A percentile compares a stretch with the other conserved stretches of the same genome.
These are phyloP conservation scores for Ambrosia trifida DNA, from an alignment of 129 eudicot species.

Conservation along the genomic window DNA sequence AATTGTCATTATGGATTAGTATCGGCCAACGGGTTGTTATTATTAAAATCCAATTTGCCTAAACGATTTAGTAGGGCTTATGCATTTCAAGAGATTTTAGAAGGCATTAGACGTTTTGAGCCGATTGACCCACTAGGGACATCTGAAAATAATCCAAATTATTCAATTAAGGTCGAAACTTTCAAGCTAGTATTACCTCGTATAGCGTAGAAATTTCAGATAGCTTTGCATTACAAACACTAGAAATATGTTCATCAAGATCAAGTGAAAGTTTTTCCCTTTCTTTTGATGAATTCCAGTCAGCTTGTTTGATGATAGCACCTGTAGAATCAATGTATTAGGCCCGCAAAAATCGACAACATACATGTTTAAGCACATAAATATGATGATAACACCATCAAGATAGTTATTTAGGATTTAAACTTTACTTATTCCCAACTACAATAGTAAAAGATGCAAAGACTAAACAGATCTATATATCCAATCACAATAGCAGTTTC, in stretches of 20 bases:
- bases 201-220: slow-evolving; percentile 55
- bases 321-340: slow-evolving; percentile 34
- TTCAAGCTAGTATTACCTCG: slow-evolving; percentile 46
- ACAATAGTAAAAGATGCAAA: not conserved
- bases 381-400: not conserved
- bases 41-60: too few relatives aligned
- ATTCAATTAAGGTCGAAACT: not conserved
- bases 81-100: not conserved
- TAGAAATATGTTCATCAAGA: slow-evolving; percentile 62
- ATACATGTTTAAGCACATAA: slow-evolving; percentile 2
- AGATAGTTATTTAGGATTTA: slow-evolving; percentile 4
- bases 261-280: slow-evolving; percentile 69
- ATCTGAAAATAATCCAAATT: not conserved
- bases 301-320: slow-evolving; percentile 58
- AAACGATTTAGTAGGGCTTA: not conserved
- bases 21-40: too few relatives aligned
- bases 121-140: not conserved
- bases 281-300: slow-evolving; percentile 67
- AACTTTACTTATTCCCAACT: slow-evolving; percentile 17
- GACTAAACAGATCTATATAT: too few relatives aligned
- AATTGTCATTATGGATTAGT: too few relatives aligned
- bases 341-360: not conserved
- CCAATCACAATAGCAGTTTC: not conserved
- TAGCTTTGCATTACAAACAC: slow-evolving; percentile 56
- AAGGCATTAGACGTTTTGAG: not conserved